phyloP scores from a whole-genome alignment of 495 filamentous ascomycete genomes.

The Penicillium argentinense region DNA sequence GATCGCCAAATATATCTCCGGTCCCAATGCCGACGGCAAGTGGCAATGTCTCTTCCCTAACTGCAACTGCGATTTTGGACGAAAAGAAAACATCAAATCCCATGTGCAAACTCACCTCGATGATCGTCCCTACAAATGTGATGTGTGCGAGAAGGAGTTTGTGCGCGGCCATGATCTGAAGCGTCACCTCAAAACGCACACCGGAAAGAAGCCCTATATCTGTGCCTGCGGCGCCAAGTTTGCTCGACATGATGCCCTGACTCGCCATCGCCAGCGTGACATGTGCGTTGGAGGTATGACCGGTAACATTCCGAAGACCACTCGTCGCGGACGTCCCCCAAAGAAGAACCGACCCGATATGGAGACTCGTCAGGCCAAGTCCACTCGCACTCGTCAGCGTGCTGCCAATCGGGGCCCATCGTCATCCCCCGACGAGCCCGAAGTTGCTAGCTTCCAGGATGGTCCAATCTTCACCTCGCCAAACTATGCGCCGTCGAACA shows the following conservation, averaged over 20 bases:
- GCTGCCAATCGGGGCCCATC: constrained; percentile 40
- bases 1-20: constrained; percentile 79
- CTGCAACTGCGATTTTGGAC: constrained; percentile 81
- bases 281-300: constrained; percentile 94
- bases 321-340: constrained; percentile 62
- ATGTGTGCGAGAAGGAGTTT: constrained; percentile 87
- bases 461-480: constrained; percentile 39
- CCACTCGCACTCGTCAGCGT: constrained; percentile 47
- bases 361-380: constrained; percentile 67
- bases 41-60: constrained; percentile 82
- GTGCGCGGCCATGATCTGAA: constrained; percentile 97
- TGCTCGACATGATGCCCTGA: constrained; percentile 90
- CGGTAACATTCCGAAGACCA: constrained; percentile 69
- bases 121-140: constrained; percentile 89
- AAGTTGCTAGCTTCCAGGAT: constrained; percentile 18
- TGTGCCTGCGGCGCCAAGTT: constrained; percentile 91
- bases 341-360: constrained; percentile 63
- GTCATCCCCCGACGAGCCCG: constrained; percentile 26
- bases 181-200: constrained; percentile 94
- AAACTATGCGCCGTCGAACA: constrained; percentile 41
- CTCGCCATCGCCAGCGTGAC: constrained; percentile 87
- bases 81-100: constrained; percentile 96
- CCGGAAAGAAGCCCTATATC: constrained; percentile 85
- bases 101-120: constrained; percentile 97
- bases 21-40: constrained; percentile 71